Conservation (phyloP, 202 grass and related monocot genomes). For the Eragrostis tef region DNA sequence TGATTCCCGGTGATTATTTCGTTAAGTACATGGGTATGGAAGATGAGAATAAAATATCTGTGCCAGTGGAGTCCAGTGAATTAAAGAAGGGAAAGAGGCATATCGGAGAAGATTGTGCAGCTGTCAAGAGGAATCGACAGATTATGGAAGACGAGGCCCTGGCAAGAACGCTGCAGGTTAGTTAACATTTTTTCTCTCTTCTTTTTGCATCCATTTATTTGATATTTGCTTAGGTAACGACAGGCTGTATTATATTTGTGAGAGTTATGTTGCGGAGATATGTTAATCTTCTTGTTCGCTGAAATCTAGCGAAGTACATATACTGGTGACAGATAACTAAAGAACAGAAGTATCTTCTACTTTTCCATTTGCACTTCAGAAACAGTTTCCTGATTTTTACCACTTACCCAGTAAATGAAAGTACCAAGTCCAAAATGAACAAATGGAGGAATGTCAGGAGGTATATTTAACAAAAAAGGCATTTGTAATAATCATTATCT, state of each 20-base stretch:
- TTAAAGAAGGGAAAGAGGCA: conserved; percentile 74
- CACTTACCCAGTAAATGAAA: neutral
- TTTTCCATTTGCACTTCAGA: neutral
- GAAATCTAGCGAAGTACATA: neutral
- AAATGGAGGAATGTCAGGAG: too few species aligned
- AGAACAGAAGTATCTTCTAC: neutral
- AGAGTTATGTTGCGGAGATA: neutral
- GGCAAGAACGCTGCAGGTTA: conserved; percentile 69
- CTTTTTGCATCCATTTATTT: neutral
- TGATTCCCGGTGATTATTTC: conserved; percentile 78
- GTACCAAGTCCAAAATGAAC: neutral
- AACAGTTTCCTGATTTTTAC: neutral
- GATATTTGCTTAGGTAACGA: neutral
- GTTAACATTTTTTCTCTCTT: neutral
- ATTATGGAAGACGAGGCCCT: conserved; percentile 68
- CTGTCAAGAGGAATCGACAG: conserved; percentile 63
- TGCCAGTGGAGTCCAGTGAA: conserved; percentile 36
- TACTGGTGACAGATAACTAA: neutral
- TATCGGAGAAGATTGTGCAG: conserved; percentile 41
- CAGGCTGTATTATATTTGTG: neutral
- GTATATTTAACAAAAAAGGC: too few species aligned
- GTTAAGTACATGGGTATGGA: conserved; percentile 60
- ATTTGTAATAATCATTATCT: neutral
- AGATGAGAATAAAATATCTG: conserved; percentile 43
- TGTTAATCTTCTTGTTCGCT: neutral